Base-by-base conservation (phyloP, 2,329 filamentous ascomycete species). In the Grosmannia serpens region DNA sequence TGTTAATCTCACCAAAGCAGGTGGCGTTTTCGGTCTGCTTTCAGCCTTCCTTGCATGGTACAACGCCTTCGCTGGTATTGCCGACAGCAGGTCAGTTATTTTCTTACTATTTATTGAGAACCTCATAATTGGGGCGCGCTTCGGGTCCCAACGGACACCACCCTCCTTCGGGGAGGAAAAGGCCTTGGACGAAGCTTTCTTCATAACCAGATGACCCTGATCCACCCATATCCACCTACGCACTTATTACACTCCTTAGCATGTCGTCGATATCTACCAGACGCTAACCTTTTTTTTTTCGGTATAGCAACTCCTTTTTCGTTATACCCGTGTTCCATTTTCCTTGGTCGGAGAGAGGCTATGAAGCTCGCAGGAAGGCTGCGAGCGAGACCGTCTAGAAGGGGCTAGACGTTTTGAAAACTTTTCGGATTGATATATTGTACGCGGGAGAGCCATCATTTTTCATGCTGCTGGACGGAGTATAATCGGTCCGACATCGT, bases 311-410 rank as follows among this genome's bases (percentile, higher is more conserved):
- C 74, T 85, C 82, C 31, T 96, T 96, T 84, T 94, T 96, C 79
- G 80, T 94, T 71, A 84, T 95, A 62, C 92, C 91, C 56, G 91
- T 96, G 63, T 86, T 88, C 67, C 91, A 96, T 79, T 95, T 96
- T 80, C 92, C 91, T 57, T 96, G 92, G 92, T 92, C 88, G 44
- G 86, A 88, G 67, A 87, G 87, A 74, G 88, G 83, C 57, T 82
- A 81, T 62, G 79, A 84, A 71, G 71, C 70, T 61, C 81, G 85
- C 61, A 70, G 68, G 60, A 77, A 86, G 77, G 74, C 72, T 58
- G 75, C 77, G 46, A 75, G 75, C 56, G 67, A 69, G 58, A 68
- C 62, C 33, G 69, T 64, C 49, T 72, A 67, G 66, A 65, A 46
- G 20, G 20, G 10, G 31, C 10, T 33, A 33, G 6, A 33, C 31